A percentile compares a stretch with the other conserved stretches of the same genome.
Conservation (phyloP, 2,329 filamentous ascomycete genomes). For the Colletotrichum eremochloae region DNA sequence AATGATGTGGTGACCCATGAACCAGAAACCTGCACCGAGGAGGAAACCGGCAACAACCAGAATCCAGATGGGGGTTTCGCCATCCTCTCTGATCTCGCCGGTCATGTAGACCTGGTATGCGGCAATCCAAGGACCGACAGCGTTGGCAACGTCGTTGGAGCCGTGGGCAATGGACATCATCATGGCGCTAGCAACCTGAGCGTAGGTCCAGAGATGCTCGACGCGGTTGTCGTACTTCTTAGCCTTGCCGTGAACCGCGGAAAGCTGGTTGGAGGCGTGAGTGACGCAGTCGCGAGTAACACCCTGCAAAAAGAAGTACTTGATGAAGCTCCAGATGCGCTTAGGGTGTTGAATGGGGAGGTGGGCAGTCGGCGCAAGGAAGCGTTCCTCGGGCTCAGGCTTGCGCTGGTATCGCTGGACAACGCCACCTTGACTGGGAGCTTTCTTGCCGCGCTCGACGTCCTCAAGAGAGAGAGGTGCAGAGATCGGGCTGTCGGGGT, state of each 20-base stretch:
- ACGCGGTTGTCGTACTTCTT: slow-evolving; percentile 59
- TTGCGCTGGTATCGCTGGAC: slow-evolving; percentile 55
- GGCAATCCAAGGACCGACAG: slow-evolving; percentile 56
- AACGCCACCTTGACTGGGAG: slow-evolving; percentile 30
- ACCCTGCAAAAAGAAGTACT: slow-evolving; percentile 45
- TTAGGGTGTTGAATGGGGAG: slow-evolving; percentile 42
- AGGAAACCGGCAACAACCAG: slow-evolving; percentile 53
- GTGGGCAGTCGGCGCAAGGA: slow-evolving; percentile 39
- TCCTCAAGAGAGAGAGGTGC: slow-evolving; percentile 42
- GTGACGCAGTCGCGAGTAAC: slow-evolving; percentile 44
- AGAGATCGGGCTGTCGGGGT: background rate
- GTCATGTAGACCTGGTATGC: slow-evolving; percentile 53
- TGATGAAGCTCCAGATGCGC: slow-evolving; percentile 43
- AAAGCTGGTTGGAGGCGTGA: slow-evolving; percentile 48
- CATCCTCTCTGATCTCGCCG: slow-evolving; percentile 48
- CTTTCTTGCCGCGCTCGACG: slow-evolving; percentile 52
- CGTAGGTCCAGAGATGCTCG: slow-evolving; percentile 62
- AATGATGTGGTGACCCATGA: slow-evolving; percentile 57
- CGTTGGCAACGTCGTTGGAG: slow-evolving; percentile 59
- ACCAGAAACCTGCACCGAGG: slow-evolving; percentile 56
- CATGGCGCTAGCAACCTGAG: slow-evolving; percentile 56
- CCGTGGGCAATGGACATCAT: slow-evolving; percentile 59
- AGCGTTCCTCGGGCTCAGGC: slow-evolving; percentile 52
- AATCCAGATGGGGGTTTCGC: slow-evolving; percentile 55
- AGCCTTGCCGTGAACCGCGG: slow-evolving; percentile 48